Base-by-base conservation (phyloP, 805 yeast species). In the Lipomyces mesembrius region DNA sequence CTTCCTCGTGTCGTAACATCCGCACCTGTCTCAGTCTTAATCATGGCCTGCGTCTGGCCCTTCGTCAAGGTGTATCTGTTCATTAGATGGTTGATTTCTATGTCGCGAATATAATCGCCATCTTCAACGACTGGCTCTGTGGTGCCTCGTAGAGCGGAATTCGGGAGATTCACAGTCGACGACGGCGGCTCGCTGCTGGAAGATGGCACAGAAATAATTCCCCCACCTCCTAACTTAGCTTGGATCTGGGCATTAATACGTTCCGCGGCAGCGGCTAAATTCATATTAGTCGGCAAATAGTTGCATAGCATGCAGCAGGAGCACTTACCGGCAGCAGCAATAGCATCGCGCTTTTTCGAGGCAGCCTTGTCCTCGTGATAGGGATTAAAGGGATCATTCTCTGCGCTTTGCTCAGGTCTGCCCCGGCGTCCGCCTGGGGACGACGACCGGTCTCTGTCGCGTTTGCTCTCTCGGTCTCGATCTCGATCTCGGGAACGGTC, bases 31-130 rank as follows among this genome's bases (percentile, higher is more conserved):
- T 74, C 73, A n/a, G 69, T 64, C 59, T 67, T 64, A 51, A 77
- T 77, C 64, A 67, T 68, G 3, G 68, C 65, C 62, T 74, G 78
- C 1, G 81, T 78, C 22, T 72, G 74, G 6, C 71, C 74, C 63
- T 77, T 78, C 35, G 80, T 77, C 54, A 78, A 71, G 39, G 77
- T 70, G 58, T 78, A 78, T 55, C 78, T 73, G 71, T 77, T 78
- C 12, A 77, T 71, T 49, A 77, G 64, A 56, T 78, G 78, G 59
- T 78, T 78, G 60, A 78, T 78, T 35, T 76, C 79, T 57, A 78
- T 71, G 37, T 73, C 75, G 14, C 72, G 64, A 51, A 72, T 70
- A 53, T 62, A 72, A 32, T 70, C 74, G 54, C 64, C 66, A 29
- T 63, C 63, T 32, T 70, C 70, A 58, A 37, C 61, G 29, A 57